These are phyloP conservation scores for Penicillium occitanis DNA, from an alignment of 2,329 filamentous ascomycete species.

Conservation along the genomic window DNA sequence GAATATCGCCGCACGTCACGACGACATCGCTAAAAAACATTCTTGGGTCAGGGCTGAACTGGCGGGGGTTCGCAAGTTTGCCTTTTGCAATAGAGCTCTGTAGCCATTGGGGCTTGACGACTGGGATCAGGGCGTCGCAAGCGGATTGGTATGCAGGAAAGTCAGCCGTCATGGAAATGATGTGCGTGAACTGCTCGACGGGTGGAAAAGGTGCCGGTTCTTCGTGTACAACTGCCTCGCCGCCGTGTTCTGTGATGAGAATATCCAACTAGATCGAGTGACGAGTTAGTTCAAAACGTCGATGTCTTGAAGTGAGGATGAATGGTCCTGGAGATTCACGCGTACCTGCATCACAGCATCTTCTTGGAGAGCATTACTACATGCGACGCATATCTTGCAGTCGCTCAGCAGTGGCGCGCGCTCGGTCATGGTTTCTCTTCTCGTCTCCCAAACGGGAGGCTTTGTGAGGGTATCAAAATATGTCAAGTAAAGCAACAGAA, in stretches of 20 bases:
- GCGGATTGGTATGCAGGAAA: constrained; percentile 83
- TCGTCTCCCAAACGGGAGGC: constrained; percentile 6
- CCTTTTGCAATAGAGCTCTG: constrained; percentile 65
- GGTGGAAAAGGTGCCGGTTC: constrained; percentile 38
- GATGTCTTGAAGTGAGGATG: neutral
- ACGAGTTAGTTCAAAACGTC: neutral
- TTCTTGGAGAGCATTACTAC: constrained; percentile 41
- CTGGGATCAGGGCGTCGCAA: constrained; percentile 74
- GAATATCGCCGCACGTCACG: constrained; percentile 80
- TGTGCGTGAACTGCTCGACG: constrained; percentile 58
- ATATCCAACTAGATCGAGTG: constrained; percentile 44
- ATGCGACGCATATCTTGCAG: constrained; percentile 49
- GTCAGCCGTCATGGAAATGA: constrained; percentile 77
- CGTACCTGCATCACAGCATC: constrained; percentile 44
- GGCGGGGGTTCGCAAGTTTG: constrained; percentile 73
- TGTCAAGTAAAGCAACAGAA: no score
- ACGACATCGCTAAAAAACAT: constrained; percentile 86
- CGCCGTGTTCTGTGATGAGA: constrained; percentile 51
- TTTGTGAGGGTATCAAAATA: neutral
- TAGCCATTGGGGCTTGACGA: constrained; percentile 82
- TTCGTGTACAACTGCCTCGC: constrained; percentile 46
- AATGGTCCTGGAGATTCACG: neutral
- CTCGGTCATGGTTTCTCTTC: constrained; percentile 12
- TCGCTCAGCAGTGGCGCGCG: constrained; percentile 44
- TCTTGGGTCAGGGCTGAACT: constrained; percentile 85